These are phyloP conservation scores for Ciborinia camelliae DNA, from an alignment of 2,329 filamentous ascomycete species.

Conservation along the genomic window DNA sequence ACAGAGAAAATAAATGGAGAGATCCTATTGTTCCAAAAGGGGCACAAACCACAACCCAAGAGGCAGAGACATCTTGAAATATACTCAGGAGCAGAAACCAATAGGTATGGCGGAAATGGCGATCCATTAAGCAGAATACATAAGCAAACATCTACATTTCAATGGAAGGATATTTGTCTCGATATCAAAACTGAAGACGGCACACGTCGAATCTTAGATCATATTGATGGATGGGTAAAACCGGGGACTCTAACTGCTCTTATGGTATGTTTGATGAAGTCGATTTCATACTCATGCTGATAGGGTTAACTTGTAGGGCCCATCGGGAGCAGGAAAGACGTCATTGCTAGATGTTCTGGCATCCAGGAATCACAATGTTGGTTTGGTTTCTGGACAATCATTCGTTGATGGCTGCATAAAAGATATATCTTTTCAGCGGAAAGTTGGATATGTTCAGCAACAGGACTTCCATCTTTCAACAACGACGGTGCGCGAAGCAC, in stretches of 20 bases:
- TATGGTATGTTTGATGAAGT: constrained; percentile 45
- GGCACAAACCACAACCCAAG: constrained; percentile 45
- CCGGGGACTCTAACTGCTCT: constrained; percentile 65
- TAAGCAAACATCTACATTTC: constrained; percentile 24
- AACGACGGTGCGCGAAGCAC: constrained; percentile 80
- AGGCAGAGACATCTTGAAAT: constrained; percentile 16
- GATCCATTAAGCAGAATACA: constrained; percentile 12
- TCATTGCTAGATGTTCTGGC: constrained; percentile 81
- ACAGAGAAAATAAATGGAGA: constrained; percentile 74
- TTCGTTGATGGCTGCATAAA: constrained; percentile 57
- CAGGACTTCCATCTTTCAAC: constrained; percentile 86
- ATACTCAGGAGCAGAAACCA: constrained; percentile 22
- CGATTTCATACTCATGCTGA: background rate
- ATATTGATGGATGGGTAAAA: constrained; percentile 69
- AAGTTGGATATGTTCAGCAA: constrained; percentile 70
- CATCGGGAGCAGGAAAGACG: constrained; percentile 72
- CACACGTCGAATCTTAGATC: constrained; percentile 59
- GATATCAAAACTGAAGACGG: constrained; percentile 68
- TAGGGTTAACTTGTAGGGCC: constrained; percentile 20
- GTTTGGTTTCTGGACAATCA: constrained; percentile 84
- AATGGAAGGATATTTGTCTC: constrained; percentile 53
- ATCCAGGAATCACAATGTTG: constrained; percentile 76
- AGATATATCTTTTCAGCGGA: constrained; percentile 74
- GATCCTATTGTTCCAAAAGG: constrained; percentile 69
- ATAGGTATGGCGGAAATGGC: background rate